Evolutionary conservation across 2,329 filamentous ascomycete species (phyloP), one percentile per base, ranked within the genome.

Genomic region (Claviceps sp.): DNA sequence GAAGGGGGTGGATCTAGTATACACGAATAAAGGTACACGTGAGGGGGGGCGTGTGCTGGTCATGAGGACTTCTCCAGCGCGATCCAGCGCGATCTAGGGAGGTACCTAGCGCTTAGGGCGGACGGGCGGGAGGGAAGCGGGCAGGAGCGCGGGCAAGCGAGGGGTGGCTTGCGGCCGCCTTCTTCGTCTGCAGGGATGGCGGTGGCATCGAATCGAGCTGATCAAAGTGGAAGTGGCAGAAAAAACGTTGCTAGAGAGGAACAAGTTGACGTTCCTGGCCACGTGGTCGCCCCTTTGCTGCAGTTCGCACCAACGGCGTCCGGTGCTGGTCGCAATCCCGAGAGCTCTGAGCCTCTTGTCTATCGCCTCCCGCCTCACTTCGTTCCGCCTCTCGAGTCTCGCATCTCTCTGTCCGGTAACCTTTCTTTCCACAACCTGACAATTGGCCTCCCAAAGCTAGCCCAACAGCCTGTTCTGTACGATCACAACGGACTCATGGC

Each of bases 91-190:
- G 30, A 34, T 34, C 30, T 34, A 30, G 30, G 30, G 11, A 34
- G 30, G 30, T 11, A 11, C 34, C 47, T 44, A 38, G 51, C 26
- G 19, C 51, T 22, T 52, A 10, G 49, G 30, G 30, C 24, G 49
- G 47, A 38, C 51, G 43, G 42, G 37, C 47, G 51, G 42, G 41
- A 47, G 34, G 51, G 47, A 49, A 14, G 47, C 47, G 51, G 42
- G 41, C 40, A 19, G 51, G 47, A 46, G n/a, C 26, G 47, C 47
- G 37, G 41, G 42, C 19, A 45, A 34, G 43, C 8, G 19, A 19
- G 47, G 51, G 43, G 47, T 50, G 51, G 51, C 41, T 50, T 50
- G 47, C 47, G 34, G 42, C 37, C 30, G 10, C 43, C 37, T 44
- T 43, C 42, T 34, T 45, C 26, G 42, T 37, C 43, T 43, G 45